Percentiles rank a stretch among this genome's conserved stretches.
Evolutionary conservation across 23 red algal species (phyloP).

Genomic region (Gracilaria domingensis): DNA sequence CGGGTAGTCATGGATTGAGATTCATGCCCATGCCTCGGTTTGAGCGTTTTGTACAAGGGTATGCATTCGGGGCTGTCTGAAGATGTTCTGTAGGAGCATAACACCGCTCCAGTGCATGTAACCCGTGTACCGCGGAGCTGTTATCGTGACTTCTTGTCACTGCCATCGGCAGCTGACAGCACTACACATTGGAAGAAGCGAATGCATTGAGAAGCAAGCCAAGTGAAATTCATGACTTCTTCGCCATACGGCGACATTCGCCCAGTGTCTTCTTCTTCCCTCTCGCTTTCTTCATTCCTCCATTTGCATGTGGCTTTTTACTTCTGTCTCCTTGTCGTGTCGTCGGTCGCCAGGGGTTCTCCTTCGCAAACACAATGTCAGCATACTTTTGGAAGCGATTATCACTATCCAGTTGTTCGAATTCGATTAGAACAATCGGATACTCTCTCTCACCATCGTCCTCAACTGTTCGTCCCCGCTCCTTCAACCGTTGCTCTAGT

Average conservation of each 20-base stretch:
- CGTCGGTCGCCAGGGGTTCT: constrained; percentile 40
- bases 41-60: neutral
- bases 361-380: constrained; percentile 37
- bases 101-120: no score
- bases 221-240: neutral
- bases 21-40: no score
- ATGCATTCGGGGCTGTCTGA: no score
- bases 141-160: no score
- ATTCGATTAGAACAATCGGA: constrained; percentile 70
- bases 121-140: no score
- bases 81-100: no score
- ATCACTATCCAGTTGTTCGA: constrained; percentile 76
- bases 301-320: constrained; percentile 10
- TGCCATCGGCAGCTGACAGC: no score
- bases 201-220: neutral
- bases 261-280: constrained; percentile 52
- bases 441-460: constrained; percentile 59
- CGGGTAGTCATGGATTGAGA: no score
- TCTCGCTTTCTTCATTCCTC: constrained; percentile 33
- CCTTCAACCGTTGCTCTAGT: constrained; percentile 54
- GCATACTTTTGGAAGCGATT: constrained; percentile 36
- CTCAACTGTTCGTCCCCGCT: neutral
- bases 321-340: neutral
- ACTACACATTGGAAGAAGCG: no score
- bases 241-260: constrained; percentile 20